Evolutionary conservation across 352 stramenopile species (phyloP), one percentile per base, ranked within the genome.

Genomic region (Phytophthora megakarya): DNA sequence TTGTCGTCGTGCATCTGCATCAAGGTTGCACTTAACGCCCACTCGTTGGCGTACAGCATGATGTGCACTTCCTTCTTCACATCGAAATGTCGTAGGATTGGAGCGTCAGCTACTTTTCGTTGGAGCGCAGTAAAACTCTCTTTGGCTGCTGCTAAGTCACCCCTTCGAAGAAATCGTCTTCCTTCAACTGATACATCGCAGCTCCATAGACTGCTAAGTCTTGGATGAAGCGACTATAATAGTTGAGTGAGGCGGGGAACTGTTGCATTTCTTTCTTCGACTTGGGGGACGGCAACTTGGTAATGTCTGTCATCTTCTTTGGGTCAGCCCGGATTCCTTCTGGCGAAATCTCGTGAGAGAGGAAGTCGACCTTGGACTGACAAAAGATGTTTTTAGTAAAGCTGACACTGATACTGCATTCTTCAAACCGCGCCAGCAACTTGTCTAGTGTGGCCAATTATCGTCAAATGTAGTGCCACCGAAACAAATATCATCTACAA

Each of bases 211-310:
- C 40, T 1, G 58, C 40, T 7, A 64, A 66, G 21, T 73, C 23
- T 21, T 78, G 54, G 6, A 75, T 61, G 19, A 73, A 74, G n/a
- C 57, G 51, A 21, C 35, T 55, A 13, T 77, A 77, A 39, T 73
- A 73, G 19, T 69, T 66, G 0, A 69, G n/a, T 3, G 59, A 58
- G 0, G 52, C 56, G 0, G 75, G 16, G 21, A 74, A 75, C 0
- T 52, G 51, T 26, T 75, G 61, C 3, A 69, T 55, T 12, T 52
- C 56, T 13, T 72, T 72, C 3, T 72, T 61, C 0, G 50, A 52
- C 9, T 6, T 42, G 0, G 60, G 54, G 18, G 72, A 73, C 19
- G 33, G 16, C 10, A 72, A 9, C 7, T 60, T 10, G 0, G 18
- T 15, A 21, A 71, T 57, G 0, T 13, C 18, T 1, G 54, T 39